Percentiles rank a stretch among this genome's conserved stretches.
These are phyloP conservation scores for Furcasterigmium sp. DNA, from an alignment of 2,329 filamentous ascomycete species.

Conservation along the genomic window DNA sequence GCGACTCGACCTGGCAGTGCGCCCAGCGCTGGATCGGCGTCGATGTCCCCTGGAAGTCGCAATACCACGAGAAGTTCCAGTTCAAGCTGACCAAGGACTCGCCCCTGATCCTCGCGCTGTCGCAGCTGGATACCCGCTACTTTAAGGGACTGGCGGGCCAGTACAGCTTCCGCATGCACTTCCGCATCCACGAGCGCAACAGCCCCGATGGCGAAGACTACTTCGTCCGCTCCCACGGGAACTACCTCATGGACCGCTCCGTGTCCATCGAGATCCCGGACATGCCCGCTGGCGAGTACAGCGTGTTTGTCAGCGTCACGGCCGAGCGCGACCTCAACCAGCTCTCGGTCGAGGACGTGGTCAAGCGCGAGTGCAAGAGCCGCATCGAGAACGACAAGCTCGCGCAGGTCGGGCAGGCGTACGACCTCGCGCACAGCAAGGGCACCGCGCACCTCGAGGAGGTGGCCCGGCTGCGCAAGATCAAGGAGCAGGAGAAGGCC, in stretches of 20 bases:
- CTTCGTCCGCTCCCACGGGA: slow-evolving; percentile 53
- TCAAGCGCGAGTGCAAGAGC: slow-evolving; percentile 42
- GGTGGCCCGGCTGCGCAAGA: slow-evolving; percentile 42
- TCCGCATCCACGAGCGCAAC: slow-evolving; percentile 45
- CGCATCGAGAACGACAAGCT: slow-evolving; percentile 53
- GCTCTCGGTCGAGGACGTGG: slow-evolving; percentile 49
- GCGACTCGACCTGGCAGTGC: slow-evolving; percentile 51
- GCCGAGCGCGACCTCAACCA: slow-evolving; percentile 38
- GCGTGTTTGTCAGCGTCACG: slow-evolving; percentile 50
- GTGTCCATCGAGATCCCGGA: slow-evolving; percentile 53
- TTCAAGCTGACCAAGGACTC: slow-evolving; percentile 51
- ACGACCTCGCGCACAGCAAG: slow-evolving; percentile 57
- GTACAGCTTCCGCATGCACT: slow-evolving; percentile 46
- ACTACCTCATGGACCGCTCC: slow-evolving; percentile 53
- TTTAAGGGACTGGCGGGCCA: slow-evolving; percentile 57
- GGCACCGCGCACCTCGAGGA: slow-evolving; percentile 46
- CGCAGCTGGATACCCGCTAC: slow-evolving; percentile 58
- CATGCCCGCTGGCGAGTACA: slow-evolving; percentile 51
- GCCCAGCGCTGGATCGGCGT: slow-evolving; percentile 57
- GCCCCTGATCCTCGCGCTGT: slow-evolving; percentile 53
- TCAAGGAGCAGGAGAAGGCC: slow-evolving; percentile 43
- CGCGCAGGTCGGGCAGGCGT: slow-evolving; percentile 50
- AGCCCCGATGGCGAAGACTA: slow-evolving; percentile 50
- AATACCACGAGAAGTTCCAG: slow-evolving; percentile 58
- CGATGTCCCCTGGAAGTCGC: slow-evolving; percentile 55